phyloP scores from a whole-genome alignment of 1,284 basidiomycete species.

The Ganoderma sp. region DNA sequence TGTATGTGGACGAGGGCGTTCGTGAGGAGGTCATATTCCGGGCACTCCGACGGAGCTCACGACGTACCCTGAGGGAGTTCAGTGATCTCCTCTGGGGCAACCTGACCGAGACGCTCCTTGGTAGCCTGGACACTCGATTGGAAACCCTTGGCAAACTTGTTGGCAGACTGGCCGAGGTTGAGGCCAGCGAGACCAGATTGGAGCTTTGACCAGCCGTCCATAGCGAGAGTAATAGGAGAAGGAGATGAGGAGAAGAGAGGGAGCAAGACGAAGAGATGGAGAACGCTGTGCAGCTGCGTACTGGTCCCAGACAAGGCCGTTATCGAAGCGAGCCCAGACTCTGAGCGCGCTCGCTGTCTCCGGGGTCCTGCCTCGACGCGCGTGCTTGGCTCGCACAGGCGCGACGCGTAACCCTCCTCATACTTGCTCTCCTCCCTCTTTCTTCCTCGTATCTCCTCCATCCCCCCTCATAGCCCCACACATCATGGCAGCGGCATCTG shows the following conservation, averaged over 20 bases:
- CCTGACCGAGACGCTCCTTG: conserved; percentile 89
- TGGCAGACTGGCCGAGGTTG: conserved; percentile 73
- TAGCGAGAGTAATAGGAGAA: conserved; percentile 38
- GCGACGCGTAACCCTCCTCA: conserved; percentile 35
- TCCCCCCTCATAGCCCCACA: neutral
- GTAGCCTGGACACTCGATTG: conserved; percentile 88
- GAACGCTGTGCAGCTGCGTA: conserved; percentile 29
- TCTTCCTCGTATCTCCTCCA: conserved; percentile 1
- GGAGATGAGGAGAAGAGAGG: conserved; percentile 4
- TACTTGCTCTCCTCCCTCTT: conserved; percentile 15
- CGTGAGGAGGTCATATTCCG: conserved; percentile 15
- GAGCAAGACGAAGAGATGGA: conserved; percentile 1
- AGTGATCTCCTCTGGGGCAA: conserved; percentile 92
- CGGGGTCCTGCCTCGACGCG: conserved; percentile 28
- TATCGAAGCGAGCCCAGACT: conserved; percentile 3
- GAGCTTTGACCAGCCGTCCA: conserved; percentile 81
- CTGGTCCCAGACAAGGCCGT: conserved; percentile 7
- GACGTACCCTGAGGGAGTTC: conserved; percentile 83
- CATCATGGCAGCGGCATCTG: conserved; percentile 41
- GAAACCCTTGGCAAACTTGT: conserved; percentile 82
- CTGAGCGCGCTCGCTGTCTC: conserved; percentile 17
- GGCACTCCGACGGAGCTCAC: conserved; percentile 7
- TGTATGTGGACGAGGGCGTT: conserved; percentile 38
- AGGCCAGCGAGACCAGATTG: conserved; percentile 62
- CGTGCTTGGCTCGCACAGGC: conserved; percentile 29